Evolutionary conservation across 2,329 filamentous ascomycete species (phyloP), one percentile per base, ranked within the genome.

Genomic region (Clonostachys chloroleuca): DNA sequence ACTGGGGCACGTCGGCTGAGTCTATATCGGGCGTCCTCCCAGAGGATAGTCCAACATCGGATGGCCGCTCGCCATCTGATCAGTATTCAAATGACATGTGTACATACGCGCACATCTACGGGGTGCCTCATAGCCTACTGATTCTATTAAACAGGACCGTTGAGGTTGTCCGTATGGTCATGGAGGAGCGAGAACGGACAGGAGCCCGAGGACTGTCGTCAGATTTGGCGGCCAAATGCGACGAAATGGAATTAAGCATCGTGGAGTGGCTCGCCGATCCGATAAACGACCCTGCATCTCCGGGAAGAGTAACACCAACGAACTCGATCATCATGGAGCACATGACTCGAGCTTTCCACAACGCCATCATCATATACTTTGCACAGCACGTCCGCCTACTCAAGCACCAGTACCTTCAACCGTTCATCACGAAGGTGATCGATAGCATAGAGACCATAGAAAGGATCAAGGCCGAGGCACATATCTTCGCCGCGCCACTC

Each of bases 281-380:
- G 47, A 30, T 30, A 8, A 30, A 30, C 24, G 24, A 30, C 24
- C 24, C 24, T 30, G 24, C 24, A 9, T 30, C 24, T 30, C 24
- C 24, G 7, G 24, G 24, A 9, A 30, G 24, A 30, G 24, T 30
- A 30, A 30, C 7, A 2, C 24, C 24, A 30, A 30, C 24, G 2
- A 30, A 30, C 24, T 30, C 24, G 24, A 9, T 30, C 24, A 52
- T 54, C 16, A 53, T 53, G 14, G 35, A 47, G 24, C 47, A 49
- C 13, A 50, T 52, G 14, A 54, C 52, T 8, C 35, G 39, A 8
- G 53, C 53, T 5, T 59, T 59, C 37, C 55, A 59, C 37, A 54
- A 59, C 33, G 57, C 57, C 10, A 35, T 59, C 20, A 54, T 59
- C 16, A 55, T 59, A 1, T 59, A 59, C 43, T 56, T 59, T 18